phyloP scores from a whole-genome alignment of 192 early-diverging fungal genomes.

The Podila verticillata region DNA sequence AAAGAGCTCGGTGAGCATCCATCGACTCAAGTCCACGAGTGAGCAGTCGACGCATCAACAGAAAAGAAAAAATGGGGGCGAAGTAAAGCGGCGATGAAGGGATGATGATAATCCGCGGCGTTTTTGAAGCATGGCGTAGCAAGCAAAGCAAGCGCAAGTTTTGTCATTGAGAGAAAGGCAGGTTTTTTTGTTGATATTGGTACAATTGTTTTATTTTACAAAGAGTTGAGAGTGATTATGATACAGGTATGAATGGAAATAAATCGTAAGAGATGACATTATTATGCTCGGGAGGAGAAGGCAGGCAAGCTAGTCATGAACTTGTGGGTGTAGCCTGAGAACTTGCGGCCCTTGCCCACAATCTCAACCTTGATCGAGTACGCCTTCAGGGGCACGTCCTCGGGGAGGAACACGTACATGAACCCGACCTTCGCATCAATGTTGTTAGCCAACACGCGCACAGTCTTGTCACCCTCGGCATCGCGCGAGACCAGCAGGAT shows the following conservation, averaged over 20 bases:
- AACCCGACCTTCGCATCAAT: conserved; percentile 42
- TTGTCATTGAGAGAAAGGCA: too few species aligned
- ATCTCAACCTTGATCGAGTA: conserved; percentile 51
- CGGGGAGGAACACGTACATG: conserved; percentile 37
- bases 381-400: conserved; percentile 21
- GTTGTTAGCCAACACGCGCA: conserved; percentile 22
- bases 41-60: too few species aligned
- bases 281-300: conserved; percentile 21
- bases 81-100: too few species aligned
- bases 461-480: conserved; percentile 4
- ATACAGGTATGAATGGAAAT: background rate
- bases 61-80: too few species aligned
- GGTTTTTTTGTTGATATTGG: too few species aligned
- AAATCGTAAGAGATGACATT: background rate
- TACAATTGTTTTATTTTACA: too few species aligned
- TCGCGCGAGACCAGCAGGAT: conserved; percentile 20
- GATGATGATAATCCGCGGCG: too few species aligned
- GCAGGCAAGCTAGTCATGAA: conserved; percentile 43
- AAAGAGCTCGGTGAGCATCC: too few species aligned
- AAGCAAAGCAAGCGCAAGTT: too few species aligned
- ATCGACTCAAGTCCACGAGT: too few species aligned
- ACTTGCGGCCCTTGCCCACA: conserved; percentile 50
- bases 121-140: too few species aligned
- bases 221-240: too few species aligned
- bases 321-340: conserved; percentile 36